Evolutionary conservation across 1,139 yeast species (phyloP).

Genomic region (Suhomyces taliae): DNA sequence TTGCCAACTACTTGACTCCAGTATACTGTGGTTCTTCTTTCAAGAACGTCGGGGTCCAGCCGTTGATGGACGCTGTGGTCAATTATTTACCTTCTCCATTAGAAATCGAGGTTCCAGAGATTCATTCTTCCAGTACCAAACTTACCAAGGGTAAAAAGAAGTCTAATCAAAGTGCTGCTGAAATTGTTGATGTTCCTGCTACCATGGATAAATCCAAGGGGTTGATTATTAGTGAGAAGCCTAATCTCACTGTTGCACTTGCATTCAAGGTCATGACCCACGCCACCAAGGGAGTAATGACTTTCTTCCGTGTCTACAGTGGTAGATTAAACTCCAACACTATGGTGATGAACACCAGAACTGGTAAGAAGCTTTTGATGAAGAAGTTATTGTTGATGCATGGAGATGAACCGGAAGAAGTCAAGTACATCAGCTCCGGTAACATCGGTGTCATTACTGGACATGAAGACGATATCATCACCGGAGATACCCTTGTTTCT

Average conservation of each 20-base stretch:
- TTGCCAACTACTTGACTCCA: slow-evolving; percentile 63
- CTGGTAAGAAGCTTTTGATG: slow-evolving; percentile 64
- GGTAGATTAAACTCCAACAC: slow-evolving; percentile 69
- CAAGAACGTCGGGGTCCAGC: slow-evolving; percentile 91
- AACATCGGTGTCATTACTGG: slow-evolving; percentile 90
- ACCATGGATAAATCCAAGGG: slow-evolving; percentile 45
- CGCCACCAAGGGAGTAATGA: slow-evolving; percentile 78
- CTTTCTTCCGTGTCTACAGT: slow-evolving; percentile 83
- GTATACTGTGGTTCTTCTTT: slow-evolving; percentile 93
- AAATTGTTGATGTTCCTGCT: slow-evolving; percentile 30
- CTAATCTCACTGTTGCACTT: slow-evolving; percentile 68
- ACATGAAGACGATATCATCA: slow-evolving; percentile 64
- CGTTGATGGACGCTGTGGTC: slow-evolving; percentile 79
- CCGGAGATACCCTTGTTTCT: slow-evolving; percentile 86
- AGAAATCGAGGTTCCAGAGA: slow-evolving; percentile 60
- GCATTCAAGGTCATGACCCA: slow-evolving; percentile 93
- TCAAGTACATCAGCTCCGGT: slow-evolving; percentile 63
- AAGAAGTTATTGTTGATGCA: slow-evolving; percentile 79
- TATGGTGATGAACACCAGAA: slow-evolving; percentile 64
- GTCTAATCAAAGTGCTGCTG: slow-evolving; percentile 12
- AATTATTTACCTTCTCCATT: slow-evolving; percentile 81
- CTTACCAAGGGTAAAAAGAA: slow-evolving; percentile 14
- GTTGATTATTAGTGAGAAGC: slow-evolving; percentile 53
- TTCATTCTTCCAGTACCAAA: slow-evolving; percentile 29
- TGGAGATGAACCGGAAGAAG: slow-evolving; percentile 81